Evolutionary conservation across 2,329 filamentous ascomycete species (phyloP).

Genomic region (Plenodomus tracheiphilus): DNA sequence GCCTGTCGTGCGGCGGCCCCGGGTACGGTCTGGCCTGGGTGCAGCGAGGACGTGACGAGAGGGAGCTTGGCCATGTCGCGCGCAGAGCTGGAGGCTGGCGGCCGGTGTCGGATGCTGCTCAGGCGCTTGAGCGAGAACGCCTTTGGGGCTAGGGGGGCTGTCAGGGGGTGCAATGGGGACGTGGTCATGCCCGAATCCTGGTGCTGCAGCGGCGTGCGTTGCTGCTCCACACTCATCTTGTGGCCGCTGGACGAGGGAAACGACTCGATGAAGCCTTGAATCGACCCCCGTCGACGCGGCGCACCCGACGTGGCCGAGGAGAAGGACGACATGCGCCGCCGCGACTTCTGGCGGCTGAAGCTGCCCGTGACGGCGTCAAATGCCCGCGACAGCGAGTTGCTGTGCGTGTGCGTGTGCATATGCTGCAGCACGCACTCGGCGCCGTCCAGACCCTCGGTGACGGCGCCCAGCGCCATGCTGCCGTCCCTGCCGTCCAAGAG

Average conservation of each 20-base stretch:
- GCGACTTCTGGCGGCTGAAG: constrained; percentile 39
- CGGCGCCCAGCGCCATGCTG: constrained; percentile 30
- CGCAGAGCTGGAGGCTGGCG: constrained; percentile 32
- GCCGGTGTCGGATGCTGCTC: constrained; percentile 37
- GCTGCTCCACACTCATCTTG: constrained; percentile 25
- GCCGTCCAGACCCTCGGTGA: constrained; percentile 32
- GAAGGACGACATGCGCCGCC: constrained; percentile 39
- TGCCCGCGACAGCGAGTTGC: constrained; percentile 35
- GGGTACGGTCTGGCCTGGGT: constrained; percentile 17
- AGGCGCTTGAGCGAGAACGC: constrained; percentile 34
- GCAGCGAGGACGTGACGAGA: constrained; percentile 25
- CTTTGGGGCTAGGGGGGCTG: constrained; percentile 17
- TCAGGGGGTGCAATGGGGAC: constrained; percentile 15
- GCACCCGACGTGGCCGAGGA: constrained; percentile 27
- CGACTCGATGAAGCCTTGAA: constrained; percentile 31
- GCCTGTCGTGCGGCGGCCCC: constrained; percentile 40
- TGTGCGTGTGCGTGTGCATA: constrained; percentile 18
- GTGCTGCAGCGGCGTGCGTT: constrained; percentile 32
- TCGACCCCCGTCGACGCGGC: constrained; percentile 33
- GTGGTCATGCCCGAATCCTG: constrained; percentile 38
- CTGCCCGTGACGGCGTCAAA: constrained; percentile 31
- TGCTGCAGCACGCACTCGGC: constrained; percentile 3
- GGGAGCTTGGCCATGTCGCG: constrained; percentile 18
- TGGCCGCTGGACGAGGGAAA: constrained; percentile 13
- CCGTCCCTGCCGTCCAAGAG: constrained; percentile 28